These are phyloP conservation scores for Myxozyma mucilagina DNA, from an alignment of 805 yeast genomes.

Conservation along the genomic window DNA sequence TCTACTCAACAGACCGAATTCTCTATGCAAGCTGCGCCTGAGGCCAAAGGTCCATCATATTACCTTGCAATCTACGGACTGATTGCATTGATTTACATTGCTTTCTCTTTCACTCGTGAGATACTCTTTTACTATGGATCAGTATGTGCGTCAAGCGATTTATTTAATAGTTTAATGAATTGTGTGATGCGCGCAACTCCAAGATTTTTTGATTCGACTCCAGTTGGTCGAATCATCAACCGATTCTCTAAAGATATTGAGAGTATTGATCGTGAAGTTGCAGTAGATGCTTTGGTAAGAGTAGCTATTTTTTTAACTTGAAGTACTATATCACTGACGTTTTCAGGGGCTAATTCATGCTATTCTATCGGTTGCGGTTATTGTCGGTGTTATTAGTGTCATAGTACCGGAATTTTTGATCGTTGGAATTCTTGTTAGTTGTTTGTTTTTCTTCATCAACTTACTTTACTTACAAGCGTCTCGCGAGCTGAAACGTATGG, in stretches of 20 bases:
- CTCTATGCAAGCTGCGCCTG: background rate
- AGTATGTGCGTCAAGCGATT: slow-evolving; percentile 70
- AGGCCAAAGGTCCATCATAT: slow-evolving; percentile 40
- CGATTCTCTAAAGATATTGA: slow-evolving; percentile 95
- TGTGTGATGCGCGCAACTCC: slow-evolving; percentile 75
- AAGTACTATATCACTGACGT: background rate
- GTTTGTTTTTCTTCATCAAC: slow-evolving; percentile 71
- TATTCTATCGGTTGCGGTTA: slow-evolving; percentile 52
- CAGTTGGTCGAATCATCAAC: slow-evolving; percentile 94
- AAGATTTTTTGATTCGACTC: slow-evolving; percentile 92
- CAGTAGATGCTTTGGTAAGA: slow-evolving; percentile 77
- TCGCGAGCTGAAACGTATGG: slow-evolving; percentile 88
- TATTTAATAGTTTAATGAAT: slow-evolving; percentile 64
- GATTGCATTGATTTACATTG: slow-evolving; percentile 65
- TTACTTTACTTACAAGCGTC: slow-evolving; percentile 75
- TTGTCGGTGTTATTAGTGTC: slow-evolving; percentile 66
- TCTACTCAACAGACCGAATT: background rate
- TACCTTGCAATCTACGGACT: slow-evolving; percentile 68
- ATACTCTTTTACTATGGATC: slow-evolving; percentile 68
- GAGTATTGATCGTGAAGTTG: slow-evolving; percentile 88
- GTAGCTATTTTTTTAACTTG: slow-evolving; percentile 43
- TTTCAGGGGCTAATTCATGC: slow-evolving; percentile 23
- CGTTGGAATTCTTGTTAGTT: slow-evolving; percentile 67
- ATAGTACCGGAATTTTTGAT: slow-evolving; percentile 80
- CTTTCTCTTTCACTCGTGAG: slow-evolving; percentile 46